Evolutionary conservation across 805 yeast species (phyloP).

Genomic region (Sungouiozyma ichnusensis): DNA sequence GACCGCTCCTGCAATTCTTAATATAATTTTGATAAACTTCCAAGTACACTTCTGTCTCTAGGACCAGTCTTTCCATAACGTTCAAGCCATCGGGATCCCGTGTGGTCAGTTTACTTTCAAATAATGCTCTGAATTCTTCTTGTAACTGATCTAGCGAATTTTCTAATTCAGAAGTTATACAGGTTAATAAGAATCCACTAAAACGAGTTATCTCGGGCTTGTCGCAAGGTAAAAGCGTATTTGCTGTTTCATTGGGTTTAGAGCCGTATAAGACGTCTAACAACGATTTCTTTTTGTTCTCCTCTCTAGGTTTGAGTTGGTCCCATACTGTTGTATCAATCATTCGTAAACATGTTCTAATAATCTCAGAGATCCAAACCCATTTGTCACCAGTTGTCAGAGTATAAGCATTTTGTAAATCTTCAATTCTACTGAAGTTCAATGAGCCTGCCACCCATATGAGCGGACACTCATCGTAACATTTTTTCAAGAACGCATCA

Average conservation of each 20-base stretch:
- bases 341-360: neutral
- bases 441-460: neutral
- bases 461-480: neutral
- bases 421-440: neutral
- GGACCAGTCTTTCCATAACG: neutral
- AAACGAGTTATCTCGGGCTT: neutral
- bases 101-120: neutral
- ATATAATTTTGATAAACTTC: neutral
- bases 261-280: neutral
- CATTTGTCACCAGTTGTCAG: neutral
- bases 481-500: neutral
- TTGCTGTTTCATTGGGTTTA: neutral
- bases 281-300: neutral
- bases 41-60: neutral
- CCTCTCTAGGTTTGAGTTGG: neutral
- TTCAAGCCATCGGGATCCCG: no score
- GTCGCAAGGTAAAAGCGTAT: neutral
- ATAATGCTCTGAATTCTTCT: neutral
- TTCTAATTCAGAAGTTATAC: neutral
- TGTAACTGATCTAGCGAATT: neutral
- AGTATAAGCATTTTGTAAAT: neutral
- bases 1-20: neutral
- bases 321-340: neutral
- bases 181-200: neutral
- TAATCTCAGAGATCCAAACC: neutral